Percentiles rank a stretch among this genome's conserved stretches.
Conservation (phyloP, 106 monocot genomes). For the Narthecium ossifragum region DNA sequence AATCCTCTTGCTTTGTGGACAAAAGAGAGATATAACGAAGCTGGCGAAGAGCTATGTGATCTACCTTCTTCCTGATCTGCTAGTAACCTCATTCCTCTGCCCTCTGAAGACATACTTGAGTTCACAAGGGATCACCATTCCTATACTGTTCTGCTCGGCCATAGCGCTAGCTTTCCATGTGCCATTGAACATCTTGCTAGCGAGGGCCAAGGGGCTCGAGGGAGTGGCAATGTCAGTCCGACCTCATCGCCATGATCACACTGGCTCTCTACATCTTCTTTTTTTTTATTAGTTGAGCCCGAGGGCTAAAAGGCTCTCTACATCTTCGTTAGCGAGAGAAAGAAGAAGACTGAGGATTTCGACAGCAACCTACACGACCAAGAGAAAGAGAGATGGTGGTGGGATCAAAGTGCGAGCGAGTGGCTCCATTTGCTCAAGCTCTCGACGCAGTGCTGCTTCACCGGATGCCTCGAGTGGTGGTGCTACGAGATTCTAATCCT, state of each 20-base stretch:
- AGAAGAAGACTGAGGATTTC: slow-evolving; percentile 3
- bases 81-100: slow-evolving; percentile 57
- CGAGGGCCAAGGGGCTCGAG: slow-evolving; percentile 31
- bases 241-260: slow-evolving; percentile 41
- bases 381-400: slow-evolving; percentile 9
- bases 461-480: slow-evolving; percentile 80
- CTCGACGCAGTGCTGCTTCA: slow-evolving; percentile 41
- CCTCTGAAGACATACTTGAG: slow-evolving; percentile 86
- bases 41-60: slow-evolving; percentile 44
- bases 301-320: too few species aligned
- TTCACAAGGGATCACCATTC: slow-evolving; percentile 72
- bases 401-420: slow-evolving; percentile 16
- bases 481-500: slow-evolving; percentile 74
- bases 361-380: background rate
- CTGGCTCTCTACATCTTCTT: slow-evolving; percentile 37
- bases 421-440: slow-evolving; percentile 30
- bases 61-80: slow-evolving; percentile 68
- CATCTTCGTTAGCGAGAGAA: slow-evolving; percentile 31
- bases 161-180: slow-evolving; percentile 52
- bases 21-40: slow-evolving; percentile 42
- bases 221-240: slow-evolving; percentile 78
- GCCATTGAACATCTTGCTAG: slow-evolving; percentile 44
- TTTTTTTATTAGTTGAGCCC: too few species aligned
- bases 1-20: slow-evolving; percentile 54
- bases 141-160: slow-evolving; percentile 57